A percentile compares a stretch with the other conserved stretches of the same genome.
Conservation (phyloP, 2,329 filamentous ascomycete genomes). For the Ophiostoma quercus region DNA sequence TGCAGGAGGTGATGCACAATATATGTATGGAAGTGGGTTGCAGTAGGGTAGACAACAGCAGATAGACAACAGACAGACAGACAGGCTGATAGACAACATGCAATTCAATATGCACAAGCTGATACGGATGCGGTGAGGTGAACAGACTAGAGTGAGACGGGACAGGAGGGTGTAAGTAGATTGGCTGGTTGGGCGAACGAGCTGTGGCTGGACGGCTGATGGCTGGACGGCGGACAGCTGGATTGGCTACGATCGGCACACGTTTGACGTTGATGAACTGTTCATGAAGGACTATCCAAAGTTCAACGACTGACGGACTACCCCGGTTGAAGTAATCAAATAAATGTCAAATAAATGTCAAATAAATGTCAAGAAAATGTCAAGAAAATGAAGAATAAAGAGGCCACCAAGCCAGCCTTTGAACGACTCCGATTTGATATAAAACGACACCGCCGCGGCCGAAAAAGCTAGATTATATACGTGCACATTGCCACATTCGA, state of each 20-base stretch:
- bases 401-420: no score
- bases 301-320: no score
- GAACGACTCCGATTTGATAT: neutral
- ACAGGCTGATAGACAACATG: neutral
- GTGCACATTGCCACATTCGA: neutral
- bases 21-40: neutral
- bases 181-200: neutral
- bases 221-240: neutral
- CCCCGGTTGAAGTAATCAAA: no score
- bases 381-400: no score
- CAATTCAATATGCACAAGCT: neutral
- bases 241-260: neutral
- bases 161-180: neutral
- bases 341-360: no score
- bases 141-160: neutral
- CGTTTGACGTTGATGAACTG: neutral
- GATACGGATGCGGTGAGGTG: neutral
- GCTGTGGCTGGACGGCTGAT: no score
- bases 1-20: slow-evolving; percentile 21
- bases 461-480: neutral
- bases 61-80: neutral
- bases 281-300: no score
- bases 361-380: no score
- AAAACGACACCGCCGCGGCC: no score
- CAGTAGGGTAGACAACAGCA: neutral